Percentiles rank a stretch among this genome's conserved stretches.
phyloP scores from a whole-genome alignment of 2,329 filamentous ascomycete species.

The Bertia moriformis region DNA sequence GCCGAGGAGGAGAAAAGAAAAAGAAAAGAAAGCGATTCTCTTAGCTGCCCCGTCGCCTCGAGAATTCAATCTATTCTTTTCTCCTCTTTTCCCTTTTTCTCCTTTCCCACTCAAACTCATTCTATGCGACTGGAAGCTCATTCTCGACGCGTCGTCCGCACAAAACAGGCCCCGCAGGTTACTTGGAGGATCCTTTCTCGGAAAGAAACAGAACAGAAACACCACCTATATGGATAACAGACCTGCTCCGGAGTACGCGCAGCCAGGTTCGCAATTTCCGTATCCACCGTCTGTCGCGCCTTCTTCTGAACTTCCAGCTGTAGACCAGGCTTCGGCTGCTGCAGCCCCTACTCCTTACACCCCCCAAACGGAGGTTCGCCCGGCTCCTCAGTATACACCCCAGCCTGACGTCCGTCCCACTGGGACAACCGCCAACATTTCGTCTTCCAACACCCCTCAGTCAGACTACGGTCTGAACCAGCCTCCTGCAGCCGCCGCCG shows the following conservation, averaged over 20 bases:
- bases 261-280: conserved; percentile 73
- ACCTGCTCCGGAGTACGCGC: conserved; percentile 62
- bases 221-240: conserved; percentile 21
- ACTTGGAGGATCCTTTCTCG: no score
- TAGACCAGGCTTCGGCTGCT: conserved; percentile 88
- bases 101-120: not conserved
- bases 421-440: conserved; percentile 39
- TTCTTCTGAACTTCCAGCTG: conserved; percentile 24
- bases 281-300: conserved; percentile 65
- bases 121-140: not conserved
- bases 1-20: no score
- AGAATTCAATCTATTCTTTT: not conserved
- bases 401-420: conserved; percentile 63
- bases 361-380: not conserved
- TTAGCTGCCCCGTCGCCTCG: not conserved
- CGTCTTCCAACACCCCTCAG: conserved; percentile 67
- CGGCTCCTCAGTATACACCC: conserved; percentile 53
- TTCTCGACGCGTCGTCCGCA: not conserved
- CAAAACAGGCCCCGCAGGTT: no score
- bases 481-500: conserved; percentile 60
- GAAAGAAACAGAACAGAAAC: no score
- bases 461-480: conserved; percentile 79
- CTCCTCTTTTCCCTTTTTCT: not conserved
- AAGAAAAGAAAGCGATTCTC: no score
- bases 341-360: not conserved